Evolutionary conservation across 768 basidiomycete genomes (phyloP).

Genomic region (Lanmaoa rubissima): DNA sequence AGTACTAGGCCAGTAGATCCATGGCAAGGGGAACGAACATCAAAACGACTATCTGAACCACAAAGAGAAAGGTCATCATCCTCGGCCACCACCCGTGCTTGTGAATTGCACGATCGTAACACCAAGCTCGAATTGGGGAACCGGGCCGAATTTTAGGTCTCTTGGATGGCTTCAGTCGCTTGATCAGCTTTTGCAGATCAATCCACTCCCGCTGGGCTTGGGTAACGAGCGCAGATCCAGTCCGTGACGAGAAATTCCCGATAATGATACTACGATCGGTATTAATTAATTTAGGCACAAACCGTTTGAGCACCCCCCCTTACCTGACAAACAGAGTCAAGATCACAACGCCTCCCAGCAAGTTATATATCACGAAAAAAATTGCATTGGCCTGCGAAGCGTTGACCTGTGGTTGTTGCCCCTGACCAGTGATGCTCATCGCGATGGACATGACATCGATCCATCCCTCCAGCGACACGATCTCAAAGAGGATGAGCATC

Average conservation of each 20-base stretch:
- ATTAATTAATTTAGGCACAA: constrained; percentile 8
- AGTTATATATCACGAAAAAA: constrained; percentile 89
- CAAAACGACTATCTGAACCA: constrained; percentile 77
- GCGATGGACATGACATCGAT: constrained; percentile 86
- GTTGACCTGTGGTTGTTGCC: constrained; percentile 69
- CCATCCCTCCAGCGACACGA: constrained; percentile 96
- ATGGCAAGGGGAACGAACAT: constrained; percentile 53
- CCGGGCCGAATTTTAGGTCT: constrained; percentile 65
- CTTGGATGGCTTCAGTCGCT: constrained; percentile 81
- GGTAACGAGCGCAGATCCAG: constrained; percentile 84
- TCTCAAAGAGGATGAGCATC: constrained; percentile 91
- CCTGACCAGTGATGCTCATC: constrained; percentile 70
- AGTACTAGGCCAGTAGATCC: background rate
- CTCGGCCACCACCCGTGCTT: constrained; percentile 95
- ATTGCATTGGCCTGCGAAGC: constrained; percentile 80
- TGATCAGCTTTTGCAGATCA: constrained; percentile 85
- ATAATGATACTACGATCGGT: constrained; percentile 78
- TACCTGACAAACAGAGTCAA: constrained; percentile 90
- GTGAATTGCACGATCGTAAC: constrained; percentile 84
- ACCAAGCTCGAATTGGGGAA: constrained; percentile 68
- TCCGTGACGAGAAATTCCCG: constrained; percentile 84
- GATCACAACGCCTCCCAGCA: constrained; percentile 87
- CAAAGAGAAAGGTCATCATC: constrained; percentile 73
- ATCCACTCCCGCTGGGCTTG: constrained; percentile 92
- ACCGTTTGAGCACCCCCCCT: constrained; percentile 18